phyloP scores from a whole-genome alignment of 495 filamentous ascomycete genomes.

The Talaromyces trachyspermus region DNA sequence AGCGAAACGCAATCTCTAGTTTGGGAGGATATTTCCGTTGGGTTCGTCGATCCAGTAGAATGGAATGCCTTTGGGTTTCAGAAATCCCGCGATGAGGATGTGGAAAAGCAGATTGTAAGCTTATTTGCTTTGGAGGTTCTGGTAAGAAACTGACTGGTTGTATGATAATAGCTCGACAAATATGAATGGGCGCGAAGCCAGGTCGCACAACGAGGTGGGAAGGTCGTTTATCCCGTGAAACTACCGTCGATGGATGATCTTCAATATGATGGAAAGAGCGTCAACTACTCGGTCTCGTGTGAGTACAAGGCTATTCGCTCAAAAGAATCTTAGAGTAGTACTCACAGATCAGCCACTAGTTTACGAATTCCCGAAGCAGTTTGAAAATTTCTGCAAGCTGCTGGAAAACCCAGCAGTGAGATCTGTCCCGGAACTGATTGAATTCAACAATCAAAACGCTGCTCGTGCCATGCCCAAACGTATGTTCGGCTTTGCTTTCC shows the following conservation, averaged over 20 bases:
- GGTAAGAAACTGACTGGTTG: neutral
- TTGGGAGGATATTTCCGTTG: slow-evolving; percentile 18
- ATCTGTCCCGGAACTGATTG: slow-evolving; percentile 16
- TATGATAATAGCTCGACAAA: neutral
- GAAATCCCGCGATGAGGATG: slow-evolving; percentile 7
- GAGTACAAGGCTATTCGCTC: neutral
- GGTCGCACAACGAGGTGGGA: neutral
- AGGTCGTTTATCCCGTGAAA: neutral
- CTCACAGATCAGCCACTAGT: neutral
- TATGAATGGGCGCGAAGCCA: neutral
- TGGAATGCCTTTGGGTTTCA: slow-evolving; percentile 14
- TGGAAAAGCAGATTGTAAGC: slow-evolving; percentile 16
- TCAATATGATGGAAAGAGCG: neutral
- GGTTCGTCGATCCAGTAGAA: slow-evolving; percentile 17
- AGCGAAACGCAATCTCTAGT: neutral
- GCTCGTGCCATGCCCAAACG: slow-evolving; percentile 17
- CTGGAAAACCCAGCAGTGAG: slow-evolving; percentile 16
- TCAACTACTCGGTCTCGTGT: neutral
- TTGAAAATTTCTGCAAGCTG: slow-evolving; percentile 10
- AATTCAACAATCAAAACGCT: slow-evolving; percentile 19
- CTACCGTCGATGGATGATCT: neutral
- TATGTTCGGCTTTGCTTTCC: slow-evolving; percentile 1
- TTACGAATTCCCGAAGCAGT: slow-evolving; percentile 1
- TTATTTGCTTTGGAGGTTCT: slow-evolving; percentile 11
- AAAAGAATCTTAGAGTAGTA: neutral